Conservation (phyloP, 1,284 basidiomycete genomes). For the Exobasidium rhododendri region DNA sequence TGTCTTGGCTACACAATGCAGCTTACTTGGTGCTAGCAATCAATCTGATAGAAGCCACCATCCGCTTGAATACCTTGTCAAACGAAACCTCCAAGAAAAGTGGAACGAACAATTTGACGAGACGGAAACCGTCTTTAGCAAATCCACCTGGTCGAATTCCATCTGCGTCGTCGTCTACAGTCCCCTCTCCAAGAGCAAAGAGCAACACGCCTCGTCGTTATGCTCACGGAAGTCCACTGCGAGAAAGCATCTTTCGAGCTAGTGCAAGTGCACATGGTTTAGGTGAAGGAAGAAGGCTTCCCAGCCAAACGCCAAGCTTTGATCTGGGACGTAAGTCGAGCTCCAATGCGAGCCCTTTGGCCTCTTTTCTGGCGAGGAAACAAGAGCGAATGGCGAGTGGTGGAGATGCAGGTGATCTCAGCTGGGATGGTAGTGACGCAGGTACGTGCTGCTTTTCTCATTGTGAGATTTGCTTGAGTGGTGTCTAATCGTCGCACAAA, state of each 20-base stretch:
- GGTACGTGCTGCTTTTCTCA: background rate
- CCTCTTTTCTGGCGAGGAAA: slow-evolving; percentile 3
- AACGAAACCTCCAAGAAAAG: background rate
- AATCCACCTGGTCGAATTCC: slow-evolving; percentile 4
- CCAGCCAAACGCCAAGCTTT: slow-evolving; percentile 2
- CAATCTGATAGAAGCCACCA: slow-evolving; percentile 8
- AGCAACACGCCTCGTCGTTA: background rate
- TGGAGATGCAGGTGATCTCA: background rate
- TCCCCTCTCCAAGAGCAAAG: background rate
- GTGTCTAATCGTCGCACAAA: background rate
- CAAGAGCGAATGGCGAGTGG: slow-evolving; percentile 8
- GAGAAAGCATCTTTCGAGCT: slow-evolving; percentile 8
- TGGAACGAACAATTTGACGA: background rate
- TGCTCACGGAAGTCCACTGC: slow-evolving; percentile 11
- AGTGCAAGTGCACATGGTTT: slow-evolving; percentile 6
- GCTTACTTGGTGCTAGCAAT: background rate
- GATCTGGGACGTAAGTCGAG: background rate
- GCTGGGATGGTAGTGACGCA: slow-evolving; percentile 2
- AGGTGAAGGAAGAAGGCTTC: slow-evolving; percentile 3
- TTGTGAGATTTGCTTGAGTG: too few relatives aligned
- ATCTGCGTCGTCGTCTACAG: background rate
- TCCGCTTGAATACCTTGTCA: background rate
- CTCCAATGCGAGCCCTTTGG: slow-evolving; percentile 7
- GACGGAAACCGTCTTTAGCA: slow-evolving; percentile 9
- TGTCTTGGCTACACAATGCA: slow-evolving; percentile 8